Evolutionary conservation across 1,139 yeast genomes (phyloP).

Genomic region (Arxiozyma bovina): DNA sequence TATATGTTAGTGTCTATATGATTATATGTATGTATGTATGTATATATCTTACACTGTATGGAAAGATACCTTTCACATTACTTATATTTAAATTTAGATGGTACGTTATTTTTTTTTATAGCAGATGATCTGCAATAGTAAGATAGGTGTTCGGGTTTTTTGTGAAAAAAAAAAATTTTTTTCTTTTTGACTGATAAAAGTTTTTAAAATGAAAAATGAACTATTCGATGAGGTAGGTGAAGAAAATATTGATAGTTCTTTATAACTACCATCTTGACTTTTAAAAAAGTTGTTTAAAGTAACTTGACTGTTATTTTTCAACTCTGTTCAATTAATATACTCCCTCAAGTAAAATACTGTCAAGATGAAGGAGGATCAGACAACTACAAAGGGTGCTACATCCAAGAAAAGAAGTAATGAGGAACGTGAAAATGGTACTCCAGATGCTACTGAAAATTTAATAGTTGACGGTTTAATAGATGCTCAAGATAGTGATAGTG

Average conservation of each 20-base stretch:
- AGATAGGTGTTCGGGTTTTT: not conserved
- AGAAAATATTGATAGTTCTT: not conserved
- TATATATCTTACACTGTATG: too few species aligned
- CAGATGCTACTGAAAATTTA: constrained; percentile 31
- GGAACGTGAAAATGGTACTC: constrained; percentile 15
- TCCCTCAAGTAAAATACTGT: not conserved
- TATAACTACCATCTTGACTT: not conserved
- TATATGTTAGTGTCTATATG: too few species aligned
- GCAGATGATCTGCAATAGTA: too few species aligned
- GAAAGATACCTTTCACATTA: too few species aligned
- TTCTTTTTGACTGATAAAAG: not conserved
- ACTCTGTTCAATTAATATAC: not conserved
- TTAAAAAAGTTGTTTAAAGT: too few species aligned
- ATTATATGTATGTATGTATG: too few species aligned
- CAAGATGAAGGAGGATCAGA: constrained; percentile 5
- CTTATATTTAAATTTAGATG: too few species aligned
- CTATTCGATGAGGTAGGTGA: not conserved
- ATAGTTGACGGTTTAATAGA: constrained; percentile 35
- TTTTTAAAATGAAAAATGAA: not conserved
- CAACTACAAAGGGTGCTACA: not conserved
- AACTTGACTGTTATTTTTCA: too few species aligned
- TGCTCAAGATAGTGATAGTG: constrained; percentile 22
- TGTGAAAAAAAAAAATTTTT: not conserved
- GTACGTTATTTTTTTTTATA: too few species aligned
- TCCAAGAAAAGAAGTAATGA: constrained; percentile 29